A percentile compares a stretch with the other conserved stretches of the same genome.
Conservation (phyloP, 2,329 filamentous ascomycete species). For the Daldinia sp. region DNA sequence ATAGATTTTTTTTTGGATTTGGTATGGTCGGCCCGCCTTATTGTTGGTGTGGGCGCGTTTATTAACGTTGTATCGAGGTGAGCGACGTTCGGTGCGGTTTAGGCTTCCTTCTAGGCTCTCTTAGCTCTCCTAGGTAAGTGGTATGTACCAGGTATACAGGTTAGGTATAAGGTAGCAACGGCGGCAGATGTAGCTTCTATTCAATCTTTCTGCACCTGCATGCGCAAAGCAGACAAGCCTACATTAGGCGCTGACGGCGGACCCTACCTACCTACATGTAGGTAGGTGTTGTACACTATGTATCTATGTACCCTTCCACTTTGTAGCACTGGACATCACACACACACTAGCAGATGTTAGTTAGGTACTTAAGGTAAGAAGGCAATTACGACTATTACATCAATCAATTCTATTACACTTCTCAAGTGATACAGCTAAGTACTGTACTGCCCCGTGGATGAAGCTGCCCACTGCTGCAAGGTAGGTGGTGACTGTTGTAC, state of each 20-base stretch:
- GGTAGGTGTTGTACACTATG: neutral
- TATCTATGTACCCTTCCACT: too few relatives aligned
- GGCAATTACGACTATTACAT: neutral
- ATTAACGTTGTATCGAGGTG: slow-evolving; percentile 35
- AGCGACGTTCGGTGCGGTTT: slow-evolving; percentile 22
- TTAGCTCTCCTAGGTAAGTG: slow-evolving; percentile 30
- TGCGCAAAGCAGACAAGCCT: slow-evolving; percentile 13
- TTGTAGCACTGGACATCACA: too few relatives aligned
- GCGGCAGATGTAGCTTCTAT: slow-evolving; percentile 32
- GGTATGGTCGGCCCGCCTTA: slow-evolving; percentile 34
- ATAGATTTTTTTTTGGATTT: slow-evolving; percentile 3
- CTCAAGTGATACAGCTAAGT: slow-evolving; percentile 3
- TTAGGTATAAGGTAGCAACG: slow-evolving; percentile 22
- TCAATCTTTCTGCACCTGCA: slow-evolving; percentile 25
- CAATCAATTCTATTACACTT: neutral
- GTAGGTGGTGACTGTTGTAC: slow-evolving; percentile 35
- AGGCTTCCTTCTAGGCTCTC: slow-evolving; percentile 34
- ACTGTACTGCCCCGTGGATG: slow-evolving; percentile 31
- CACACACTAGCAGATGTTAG: too few relatives aligned
- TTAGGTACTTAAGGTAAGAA: too few relatives aligned
- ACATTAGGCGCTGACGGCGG: slow-evolving; percentile 27
- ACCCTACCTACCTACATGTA: slow-evolving; percentile 1
- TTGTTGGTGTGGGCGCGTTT: slow-evolving; percentile 35
- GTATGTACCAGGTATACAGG: slow-evolving; percentile 11
- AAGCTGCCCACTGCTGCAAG: slow-evolving; percentile 17